Evolutionary conservation across 1,284 basidiomycete species (phyloP).

Genomic region (Heterobasidion irregulare): DNA sequence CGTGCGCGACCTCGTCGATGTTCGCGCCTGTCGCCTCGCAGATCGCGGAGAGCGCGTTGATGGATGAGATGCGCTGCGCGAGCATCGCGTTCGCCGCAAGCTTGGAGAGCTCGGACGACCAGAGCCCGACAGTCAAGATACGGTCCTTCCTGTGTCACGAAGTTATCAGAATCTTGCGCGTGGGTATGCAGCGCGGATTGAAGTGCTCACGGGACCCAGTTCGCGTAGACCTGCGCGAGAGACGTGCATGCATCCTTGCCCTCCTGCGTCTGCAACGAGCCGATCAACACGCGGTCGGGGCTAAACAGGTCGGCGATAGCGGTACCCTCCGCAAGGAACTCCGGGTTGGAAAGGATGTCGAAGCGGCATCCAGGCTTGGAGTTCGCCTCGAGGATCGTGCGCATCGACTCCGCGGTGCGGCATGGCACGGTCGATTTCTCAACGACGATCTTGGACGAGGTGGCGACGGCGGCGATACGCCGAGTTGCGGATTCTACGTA

Average conservation of each 20-base stretch:
- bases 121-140: slow-evolving; percentile 93
- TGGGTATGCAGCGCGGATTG: neutral
- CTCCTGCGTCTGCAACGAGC: slow-evolving; percentile 83
- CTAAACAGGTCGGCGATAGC: slow-evolving; percentile 84
- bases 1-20: slow-evolving; percentile 95
- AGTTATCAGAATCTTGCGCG: slow-evolving; percentile 4
- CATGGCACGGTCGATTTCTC: slow-evolving; percentile 99
- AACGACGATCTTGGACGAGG: slow-evolving; percentile 93
- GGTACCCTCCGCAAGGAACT: slow-evolving; percentile 98
- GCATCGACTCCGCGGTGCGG: slow-evolving; percentile 97
- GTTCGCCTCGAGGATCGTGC: slow-evolving; percentile 97
- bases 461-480: slow-evolving; percentile 89
- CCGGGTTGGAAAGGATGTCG: slow-evolving; percentile 98
- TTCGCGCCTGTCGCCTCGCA: slow-evolving; percentile 99
- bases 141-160: slow-evolving; percentile 47
- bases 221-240: slow-evolving; percentile 79
- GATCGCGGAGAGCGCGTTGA: slow-evolving; percentile 97
- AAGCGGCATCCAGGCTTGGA: slow-evolving; percentile 87
- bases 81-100: slow-evolving; percentile 99
- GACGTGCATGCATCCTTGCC: slow-evolving; percentile 78
- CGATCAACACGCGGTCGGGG: slow-evolving; percentile 96
- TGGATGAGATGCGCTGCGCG: slow-evolving; percentile 94
- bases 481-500: slow-evolving; percentile 96
- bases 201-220: slow-evolving; percentile 85
- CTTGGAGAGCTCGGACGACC: slow-evolving; percentile 98